Evolutionary conservation across 2,329 filamentous ascomycete genomes (phyloP), one percentile per base, ranked within the genome.

Genomic region (Fusarium solani-melongenae): DNA sequence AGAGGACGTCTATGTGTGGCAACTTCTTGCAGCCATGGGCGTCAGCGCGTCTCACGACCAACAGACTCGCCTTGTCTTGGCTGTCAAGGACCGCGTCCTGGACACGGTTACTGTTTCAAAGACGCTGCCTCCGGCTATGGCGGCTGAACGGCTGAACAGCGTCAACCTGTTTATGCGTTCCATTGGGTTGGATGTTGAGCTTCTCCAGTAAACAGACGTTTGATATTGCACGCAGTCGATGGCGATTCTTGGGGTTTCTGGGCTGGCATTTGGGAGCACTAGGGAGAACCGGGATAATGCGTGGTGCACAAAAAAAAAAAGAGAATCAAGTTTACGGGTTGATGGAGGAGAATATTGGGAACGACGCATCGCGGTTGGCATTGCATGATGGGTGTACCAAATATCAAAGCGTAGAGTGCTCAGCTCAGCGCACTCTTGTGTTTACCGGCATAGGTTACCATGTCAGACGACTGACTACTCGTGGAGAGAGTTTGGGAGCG

Each of bases 161-260:
- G 96, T 99, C 76, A 99, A 99, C 81, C 86, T 99, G 64, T 99
- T 99, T 83, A 98, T 99, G 95, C 93, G 95, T 79, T 96, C 96
- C 64, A 98, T 99, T 83, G 96, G 96, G n/a, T 88, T 99, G 81
- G 96, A 99, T 85, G 96, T 99, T 59, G 96, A 98, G 77, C 84
- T 92, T 60, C 83, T 91, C 70, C 82, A 84, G 77, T 84, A 80
- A 78, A 72, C 27, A 67, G 44, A 60, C 58, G 59, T 64, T 71
- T 55, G 33, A 69, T 71, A 59, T 60, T 38, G 67, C 64, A 65
- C 62, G 59, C 71, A 76, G 69, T 70, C 72, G 55, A 70, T 67
- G 68, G 73, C 67, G 74, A 67, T 77, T 77, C 69, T 72, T 77
- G 71, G 77, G 73, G 66, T 73, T 72, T 77, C 61, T 74, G 76